phyloP scores from a whole-genome alignment of 441 rosid species.

The Sinapis alba region DNA sequence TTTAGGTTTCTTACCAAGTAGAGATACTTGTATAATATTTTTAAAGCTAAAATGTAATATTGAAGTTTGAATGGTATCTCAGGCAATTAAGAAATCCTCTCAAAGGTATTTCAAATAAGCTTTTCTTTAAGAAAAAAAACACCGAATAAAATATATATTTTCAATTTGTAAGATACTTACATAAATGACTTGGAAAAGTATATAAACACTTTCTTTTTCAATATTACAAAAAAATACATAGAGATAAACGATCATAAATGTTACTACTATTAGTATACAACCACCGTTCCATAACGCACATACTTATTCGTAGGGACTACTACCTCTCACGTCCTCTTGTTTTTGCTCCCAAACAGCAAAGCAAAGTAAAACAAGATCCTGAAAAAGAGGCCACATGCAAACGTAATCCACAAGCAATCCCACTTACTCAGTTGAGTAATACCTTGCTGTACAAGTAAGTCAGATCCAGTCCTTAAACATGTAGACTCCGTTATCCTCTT shows the following conservation, averaged over 20 bases:
- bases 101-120: too few species aligned
- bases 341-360: neutral
- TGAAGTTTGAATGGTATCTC: too few species aligned
- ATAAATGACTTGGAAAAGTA: neutral
- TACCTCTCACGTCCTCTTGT: neutral
- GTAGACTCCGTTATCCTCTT: neutral
- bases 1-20: too few species aligned
- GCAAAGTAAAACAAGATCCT: neutral
- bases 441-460: neutral
- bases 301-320: neutral
- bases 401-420: neutral
- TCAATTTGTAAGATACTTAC: neutral
- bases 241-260: neutral
- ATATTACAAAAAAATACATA: neutral
- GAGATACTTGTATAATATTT: too few species aligned
- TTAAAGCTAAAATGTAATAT: too few species aligned
- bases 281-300: neutral
- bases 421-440: slow-evolving; percentile 1
- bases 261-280: neutral
- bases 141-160: too few species aligned
- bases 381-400: neutral
- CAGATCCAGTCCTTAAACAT: neutral
- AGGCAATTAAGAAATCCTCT: too few species aligned
- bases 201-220: too few species aligned
- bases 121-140: too few species aligned